phyloP scores from a whole-genome alignment of 1,284 basidiomycete species.

The Austroboletus novae-zelandiae region DNA sequence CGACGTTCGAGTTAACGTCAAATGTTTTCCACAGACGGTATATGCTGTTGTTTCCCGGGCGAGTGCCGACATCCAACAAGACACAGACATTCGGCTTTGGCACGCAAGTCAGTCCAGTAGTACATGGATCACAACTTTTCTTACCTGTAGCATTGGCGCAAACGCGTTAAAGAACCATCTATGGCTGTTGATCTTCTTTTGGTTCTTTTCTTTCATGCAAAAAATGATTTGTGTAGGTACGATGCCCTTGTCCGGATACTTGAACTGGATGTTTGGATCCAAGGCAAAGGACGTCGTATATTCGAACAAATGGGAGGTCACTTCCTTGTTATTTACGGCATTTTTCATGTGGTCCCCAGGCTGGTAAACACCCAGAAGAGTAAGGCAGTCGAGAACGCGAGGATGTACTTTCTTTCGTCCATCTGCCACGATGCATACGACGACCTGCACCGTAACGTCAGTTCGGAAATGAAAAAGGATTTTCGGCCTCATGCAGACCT shows the following conservation, averaged over 20 bases:
- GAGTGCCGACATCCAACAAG: conserved; percentile 91
- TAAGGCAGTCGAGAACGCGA: conserved; percentile 90
- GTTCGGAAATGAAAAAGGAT: background rate
- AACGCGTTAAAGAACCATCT: conserved; percentile 97
- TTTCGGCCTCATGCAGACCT: conserved; percentile 46
- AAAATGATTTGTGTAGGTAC: conserved; percentile 92
- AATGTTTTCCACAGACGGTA: conserved; percentile 97
- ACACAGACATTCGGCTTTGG: conserved; percentile 83
- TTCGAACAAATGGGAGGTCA: conserved; percentile 94
- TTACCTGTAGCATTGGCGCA: conserved; percentile 65
- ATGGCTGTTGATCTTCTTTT: conserved; percentile 96
- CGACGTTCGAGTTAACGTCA: conserved; percentile 90
- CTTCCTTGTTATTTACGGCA: conserved; percentile 81
- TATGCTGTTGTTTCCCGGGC: conserved; percentile 79
- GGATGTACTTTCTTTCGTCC: conserved; percentile 92
- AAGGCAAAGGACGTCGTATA: conserved; percentile 91
- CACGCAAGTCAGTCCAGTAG: conserved; percentile 1
- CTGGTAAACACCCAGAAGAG: conserved; percentile 77
- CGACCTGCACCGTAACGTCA: conserved; percentile 54
- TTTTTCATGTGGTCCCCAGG: conserved; percentile 86
- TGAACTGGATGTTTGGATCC: conserved; percentile 88
- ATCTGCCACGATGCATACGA: conserved; percentile 94
- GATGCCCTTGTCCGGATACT: conserved; percentile 94
- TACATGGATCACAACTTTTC: background rate
- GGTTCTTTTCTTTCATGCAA: conserved; percentile 92